Evolutionary conservation across 352 stramenopile genomes (phyloP).

Genomic region (Globisporangium paddicum): DNA sequence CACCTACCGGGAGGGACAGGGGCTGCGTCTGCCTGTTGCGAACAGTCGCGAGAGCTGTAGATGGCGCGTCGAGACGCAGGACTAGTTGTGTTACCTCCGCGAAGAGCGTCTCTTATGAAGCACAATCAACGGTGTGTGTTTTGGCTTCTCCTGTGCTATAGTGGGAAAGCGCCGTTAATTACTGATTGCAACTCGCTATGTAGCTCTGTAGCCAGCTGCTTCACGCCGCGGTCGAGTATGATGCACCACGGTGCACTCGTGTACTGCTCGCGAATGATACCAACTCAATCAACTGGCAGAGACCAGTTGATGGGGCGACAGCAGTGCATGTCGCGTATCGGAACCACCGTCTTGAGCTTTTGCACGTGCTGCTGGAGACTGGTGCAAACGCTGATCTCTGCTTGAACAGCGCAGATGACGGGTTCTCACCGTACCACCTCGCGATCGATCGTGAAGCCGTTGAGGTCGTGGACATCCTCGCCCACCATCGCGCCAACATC

Average conservation of each 20-base stretch:
- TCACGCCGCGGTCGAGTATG: slow-evolving; percentile 2
- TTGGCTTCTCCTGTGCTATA: no score
- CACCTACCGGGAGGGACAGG: no score
- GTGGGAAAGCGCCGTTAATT: no score
- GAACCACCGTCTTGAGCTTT: not conserved
- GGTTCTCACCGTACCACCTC: not conserved
- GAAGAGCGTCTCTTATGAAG: no score
- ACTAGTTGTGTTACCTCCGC: no score
- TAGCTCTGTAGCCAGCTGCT: not conserved
- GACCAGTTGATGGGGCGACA: not conserved
- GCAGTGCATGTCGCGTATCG: not conserved
- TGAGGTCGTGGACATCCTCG: not conserved
- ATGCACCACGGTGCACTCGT: not conserved
- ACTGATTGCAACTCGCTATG: not conserved
- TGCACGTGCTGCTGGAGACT: not conserved
- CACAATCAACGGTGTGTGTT: no score
- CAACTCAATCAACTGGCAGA: not conserved
- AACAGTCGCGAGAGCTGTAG: no score
- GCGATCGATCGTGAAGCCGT: not conserved
- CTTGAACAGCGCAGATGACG: not conserved
- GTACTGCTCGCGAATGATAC: not conserved
- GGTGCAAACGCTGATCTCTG: not conserved
- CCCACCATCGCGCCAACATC: not conserved
- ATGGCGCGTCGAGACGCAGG: no score
- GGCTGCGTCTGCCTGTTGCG: no score